These are phyloP conservation scores for Podosphaera aphanis DNA, from an alignment of 2,329 filamentous ascomycete genomes.

Conservation along the genomic window DNA sequence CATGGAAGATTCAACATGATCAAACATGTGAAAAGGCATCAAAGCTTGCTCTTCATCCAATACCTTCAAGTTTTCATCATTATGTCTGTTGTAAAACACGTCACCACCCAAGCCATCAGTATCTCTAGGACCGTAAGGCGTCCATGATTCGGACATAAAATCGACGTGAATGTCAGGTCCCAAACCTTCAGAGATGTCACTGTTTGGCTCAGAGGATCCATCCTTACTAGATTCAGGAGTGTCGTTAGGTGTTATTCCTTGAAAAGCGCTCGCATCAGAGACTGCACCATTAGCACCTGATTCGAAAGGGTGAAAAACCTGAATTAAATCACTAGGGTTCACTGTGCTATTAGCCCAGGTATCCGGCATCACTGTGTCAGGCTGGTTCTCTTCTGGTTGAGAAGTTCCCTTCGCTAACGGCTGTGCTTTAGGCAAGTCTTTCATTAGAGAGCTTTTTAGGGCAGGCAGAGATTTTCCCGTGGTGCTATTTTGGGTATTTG, in stretches of 20 bases:
- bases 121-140: conserved; percentile 20
- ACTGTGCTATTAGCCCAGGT: conserved; percentile 24
- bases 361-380: conserved; percentile 7
- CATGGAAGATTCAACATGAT: conserved; percentile 22
- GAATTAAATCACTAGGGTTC: conserved; percentile 28
- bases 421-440: conserved; percentile 8
- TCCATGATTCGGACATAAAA: conserved; percentile 20
- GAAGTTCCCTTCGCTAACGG: conserved; percentile 11
- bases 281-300: conserved; percentile 23
- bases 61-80: conserved; percentile 11
- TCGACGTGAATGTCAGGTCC: conserved; percentile 27
- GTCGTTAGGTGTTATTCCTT: conserved; percentile 34
- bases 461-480: conserved; percentile 16
- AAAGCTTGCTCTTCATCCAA: conserved; percentile 10
- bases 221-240: conserved; percentile 42
- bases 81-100: conserved; percentile 16
- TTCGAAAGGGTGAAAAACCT: conserved; percentile 20
- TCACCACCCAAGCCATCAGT: conserved; percentile 21
- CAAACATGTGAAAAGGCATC: conserved; percentile 20
- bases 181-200: conserved; percentile 33
- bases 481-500: conserved; percentile 26
- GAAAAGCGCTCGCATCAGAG: conserved; percentile 29
- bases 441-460: conserved; percentile 7
- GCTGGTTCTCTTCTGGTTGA: conserved; percentile 13
- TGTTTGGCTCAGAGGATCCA: conserved; percentile 34